Percentiles rank a stretch among this genome's conserved stretches.
phyloP scores from a whole-genome alignment of 202 grass and related monocot genomes.

The Zizania palustris region DNA sequence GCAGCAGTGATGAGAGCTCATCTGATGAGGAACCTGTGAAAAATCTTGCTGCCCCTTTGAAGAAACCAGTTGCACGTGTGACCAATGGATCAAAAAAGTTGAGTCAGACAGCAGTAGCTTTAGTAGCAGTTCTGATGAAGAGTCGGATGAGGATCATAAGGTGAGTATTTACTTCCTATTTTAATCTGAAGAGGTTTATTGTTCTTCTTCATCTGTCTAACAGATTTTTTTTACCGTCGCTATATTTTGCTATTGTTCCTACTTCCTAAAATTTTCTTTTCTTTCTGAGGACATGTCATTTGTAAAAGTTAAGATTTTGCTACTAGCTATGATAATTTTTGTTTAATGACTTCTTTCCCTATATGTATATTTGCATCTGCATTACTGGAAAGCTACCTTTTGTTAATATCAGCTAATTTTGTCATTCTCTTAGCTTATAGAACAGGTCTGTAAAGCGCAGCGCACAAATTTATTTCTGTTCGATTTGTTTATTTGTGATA shows the following conservation, averaged over 20 bases:
- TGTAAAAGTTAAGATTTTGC: not conserved
- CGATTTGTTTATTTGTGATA: too few species aligned
- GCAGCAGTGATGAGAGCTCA: conserved; percentile 45
- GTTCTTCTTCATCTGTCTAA: not conserved
- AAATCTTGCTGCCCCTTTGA: conserved; percentile 34
- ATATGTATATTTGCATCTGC: not conserved
- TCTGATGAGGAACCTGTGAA: conserved; percentile 50
- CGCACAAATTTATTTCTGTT: too few species aligned
- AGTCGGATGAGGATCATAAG: conserved; percentile 60
- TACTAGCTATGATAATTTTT: not conserved
- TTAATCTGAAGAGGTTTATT: not conserved
- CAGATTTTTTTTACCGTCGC: not conserved
- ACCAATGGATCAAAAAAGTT: conserved; percentile 51
- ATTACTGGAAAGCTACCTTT: not conserved
- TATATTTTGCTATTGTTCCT: not conserved
- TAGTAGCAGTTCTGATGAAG: conserved; percentile 54
- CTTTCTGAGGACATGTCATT: not conserved
- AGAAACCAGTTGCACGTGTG: conserved; percentile 38
- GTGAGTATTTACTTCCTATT: too few species aligned
- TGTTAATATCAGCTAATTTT: too few species aligned
- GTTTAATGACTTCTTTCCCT: not conserved
- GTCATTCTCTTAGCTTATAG: not conserved
- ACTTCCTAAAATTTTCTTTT: too few species aligned
- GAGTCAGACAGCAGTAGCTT: conserved; percentile 53
- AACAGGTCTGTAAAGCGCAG: too few species aligned